Evolutionary conservation across 805 yeast genomes (phyloP).

Genomic region (Cyberlindnera xylosilytica): DNA sequence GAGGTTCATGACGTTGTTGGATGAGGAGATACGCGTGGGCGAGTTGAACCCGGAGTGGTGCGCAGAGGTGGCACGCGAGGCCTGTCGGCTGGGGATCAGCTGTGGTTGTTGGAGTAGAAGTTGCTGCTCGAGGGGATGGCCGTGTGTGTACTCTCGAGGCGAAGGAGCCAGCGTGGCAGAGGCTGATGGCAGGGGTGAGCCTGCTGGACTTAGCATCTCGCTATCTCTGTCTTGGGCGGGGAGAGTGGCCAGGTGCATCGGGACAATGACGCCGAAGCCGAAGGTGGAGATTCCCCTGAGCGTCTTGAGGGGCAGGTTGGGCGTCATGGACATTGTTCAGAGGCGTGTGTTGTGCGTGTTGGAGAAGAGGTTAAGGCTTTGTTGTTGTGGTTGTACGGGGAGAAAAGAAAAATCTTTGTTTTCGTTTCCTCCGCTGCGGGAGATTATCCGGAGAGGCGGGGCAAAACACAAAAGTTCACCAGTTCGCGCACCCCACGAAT

Average conservation of each 20-base stretch:
- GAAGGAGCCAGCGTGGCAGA: not conserved
- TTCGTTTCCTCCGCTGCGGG: too few relatives aligned
- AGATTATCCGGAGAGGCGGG: too few relatives aligned
- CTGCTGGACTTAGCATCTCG: not conserved
- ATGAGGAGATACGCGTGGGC: constrained; percentile 14
- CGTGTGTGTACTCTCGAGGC: not conserved
- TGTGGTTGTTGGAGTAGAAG: too few relatives aligned
- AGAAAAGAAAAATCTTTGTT: too few relatives aligned
- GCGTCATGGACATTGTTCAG: too few relatives aligned
- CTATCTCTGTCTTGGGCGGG: not conserved
- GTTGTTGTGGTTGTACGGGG: too few relatives aligned
- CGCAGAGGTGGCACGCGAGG: too few relatives aligned
- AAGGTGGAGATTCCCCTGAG: constrained; percentile 15
- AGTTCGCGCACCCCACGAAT: too few relatives aligned
- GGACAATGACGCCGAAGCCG: constrained; percentile 14
- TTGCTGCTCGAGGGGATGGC: too few relatives aligned
- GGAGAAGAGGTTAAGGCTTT: not conserved
- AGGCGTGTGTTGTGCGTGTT: not conserved
- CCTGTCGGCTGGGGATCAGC: too few relatives aligned
- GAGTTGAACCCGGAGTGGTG: constrained; percentile 9
- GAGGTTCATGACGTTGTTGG: constrained; percentile 6
- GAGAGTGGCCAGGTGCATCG: constrained; percentile 6
- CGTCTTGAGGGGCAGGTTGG: not conserved
- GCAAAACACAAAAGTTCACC: too few relatives aligned
- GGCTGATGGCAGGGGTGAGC: not conserved